These are phyloP conservation scores for Leptographium procerum DNA, from an alignment of 2,329 filamentous ascomycete genomes.

Conservation along the genomic window DNA sequence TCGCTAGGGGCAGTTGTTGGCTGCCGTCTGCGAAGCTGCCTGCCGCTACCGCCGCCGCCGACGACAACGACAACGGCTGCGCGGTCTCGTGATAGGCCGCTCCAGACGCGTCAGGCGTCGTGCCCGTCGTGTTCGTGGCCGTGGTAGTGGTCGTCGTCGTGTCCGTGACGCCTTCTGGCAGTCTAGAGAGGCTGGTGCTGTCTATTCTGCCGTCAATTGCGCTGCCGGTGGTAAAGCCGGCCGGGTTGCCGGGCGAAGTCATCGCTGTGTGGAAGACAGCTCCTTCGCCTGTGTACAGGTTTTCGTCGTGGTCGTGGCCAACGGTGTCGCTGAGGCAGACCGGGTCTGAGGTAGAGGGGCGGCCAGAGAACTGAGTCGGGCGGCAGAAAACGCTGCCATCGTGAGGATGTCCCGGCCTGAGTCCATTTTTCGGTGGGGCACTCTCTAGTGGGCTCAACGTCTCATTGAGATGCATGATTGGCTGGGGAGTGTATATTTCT, in stretches of 20 bases:
- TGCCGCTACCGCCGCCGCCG: too few relatives aligned
- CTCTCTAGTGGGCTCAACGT: not conserved
- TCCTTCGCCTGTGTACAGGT: constrained; percentile 39
- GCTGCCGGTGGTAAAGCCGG: not conserved
- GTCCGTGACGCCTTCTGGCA: not conserved
- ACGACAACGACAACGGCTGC: not conserved
- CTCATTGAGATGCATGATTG: not conserved
- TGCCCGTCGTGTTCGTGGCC: not conserved
- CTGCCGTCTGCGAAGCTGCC: too few relatives aligned
- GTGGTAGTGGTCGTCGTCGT: not conserved
- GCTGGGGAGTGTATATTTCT: not conserved
- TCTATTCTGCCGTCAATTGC: not conserved
- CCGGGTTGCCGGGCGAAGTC: constrained; percentile 39
- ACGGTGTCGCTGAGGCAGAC: not conserved
- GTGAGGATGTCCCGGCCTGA: not conserved
- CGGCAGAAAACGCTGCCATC: not conserved
- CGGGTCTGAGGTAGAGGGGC: not conserved
- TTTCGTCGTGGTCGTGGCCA: constrained; percentile 7
- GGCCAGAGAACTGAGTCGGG: not conserved
- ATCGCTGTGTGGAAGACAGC: constrained; percentile 42
- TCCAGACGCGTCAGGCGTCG: not conserved
- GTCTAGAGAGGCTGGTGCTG: not conserved
- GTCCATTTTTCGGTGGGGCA: constrained; percentile 1
- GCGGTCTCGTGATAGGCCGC: not conserved
- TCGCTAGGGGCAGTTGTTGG: too few relatives aligned